phyloP scores from a whole-genome alignment of 306 rosid species.

The Geum urbanum region DNA sequence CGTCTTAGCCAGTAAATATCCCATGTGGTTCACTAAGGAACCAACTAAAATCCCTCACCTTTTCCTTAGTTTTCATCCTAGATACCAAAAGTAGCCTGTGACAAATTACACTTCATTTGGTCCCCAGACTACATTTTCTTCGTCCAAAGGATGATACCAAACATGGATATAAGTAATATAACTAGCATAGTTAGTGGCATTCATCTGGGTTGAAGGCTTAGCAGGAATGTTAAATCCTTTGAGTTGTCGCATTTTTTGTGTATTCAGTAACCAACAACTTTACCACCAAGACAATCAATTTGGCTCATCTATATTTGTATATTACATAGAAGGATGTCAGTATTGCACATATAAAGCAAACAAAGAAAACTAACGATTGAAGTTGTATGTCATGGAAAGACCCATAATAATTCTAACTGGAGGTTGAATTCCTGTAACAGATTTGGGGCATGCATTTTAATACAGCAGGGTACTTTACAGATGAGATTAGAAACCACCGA shows the following conservation, averaged over 20 bases:
- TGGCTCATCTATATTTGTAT: too few species aligned
- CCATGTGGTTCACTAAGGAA: background rate
- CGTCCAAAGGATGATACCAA: background rate
- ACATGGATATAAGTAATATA: slow-evolving; percentile 2
- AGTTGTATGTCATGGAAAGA: too few species aligned
- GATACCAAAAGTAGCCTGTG: background rate
- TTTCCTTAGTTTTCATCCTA: background rate
- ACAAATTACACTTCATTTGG: background rate
- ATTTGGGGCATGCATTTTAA: too few species aligned
- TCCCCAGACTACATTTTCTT: background rate
- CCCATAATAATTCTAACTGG: too few species aligned
- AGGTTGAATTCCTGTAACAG: too few species aligned
- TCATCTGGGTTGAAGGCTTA: background rate
- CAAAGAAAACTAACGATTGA: too few species aligned
- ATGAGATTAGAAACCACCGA: too few species aligned
- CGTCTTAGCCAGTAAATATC: background rate
- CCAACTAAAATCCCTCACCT: background rate
- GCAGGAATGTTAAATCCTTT: background rate
- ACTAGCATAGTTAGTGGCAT: background rate
- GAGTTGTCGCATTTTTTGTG: background rate
- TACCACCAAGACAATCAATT: too few species aligned
- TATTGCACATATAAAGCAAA: too few species aligned
- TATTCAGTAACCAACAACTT: too few species aligned
- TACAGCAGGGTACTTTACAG: too few species aligned
- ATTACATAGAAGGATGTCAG: too few species aligned